Evolutionary conservation across 2,329 filamentous ascomycete species (phyloP).

Genomic region (Cladosporium sp.): DNA sequence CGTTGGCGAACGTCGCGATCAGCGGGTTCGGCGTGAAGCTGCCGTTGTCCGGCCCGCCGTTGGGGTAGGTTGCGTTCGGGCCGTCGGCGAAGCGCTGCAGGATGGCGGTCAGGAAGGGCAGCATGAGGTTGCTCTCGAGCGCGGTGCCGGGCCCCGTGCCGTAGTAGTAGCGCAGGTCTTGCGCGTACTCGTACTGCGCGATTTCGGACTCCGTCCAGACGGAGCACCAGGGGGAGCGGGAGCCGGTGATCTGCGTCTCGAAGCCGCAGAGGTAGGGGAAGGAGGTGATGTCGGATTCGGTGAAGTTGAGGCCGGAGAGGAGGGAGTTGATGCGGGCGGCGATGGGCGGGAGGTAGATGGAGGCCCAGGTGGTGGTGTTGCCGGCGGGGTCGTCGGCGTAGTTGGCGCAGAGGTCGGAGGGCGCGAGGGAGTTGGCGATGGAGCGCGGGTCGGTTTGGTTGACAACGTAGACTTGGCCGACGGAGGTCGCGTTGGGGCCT

Average conservation of each 20-base stretch:
- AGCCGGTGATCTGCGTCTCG: conserved; percentile 59
- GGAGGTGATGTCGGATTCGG: conserved; percentile 47
- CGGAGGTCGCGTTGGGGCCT: conserved; percentile 47
- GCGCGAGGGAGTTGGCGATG: conserved; percentile 56
- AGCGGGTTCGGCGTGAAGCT: conserved; percentile 52
- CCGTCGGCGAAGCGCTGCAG: conserved; percentile 49
- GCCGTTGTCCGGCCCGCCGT: conserved; percentile 20
- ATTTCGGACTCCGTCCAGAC: conserved; percentile 56
- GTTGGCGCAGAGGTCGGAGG: conserved; percentile 57
- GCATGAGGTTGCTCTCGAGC: conserved; percentile 53
- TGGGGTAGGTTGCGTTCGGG: conserved; percentile 42
- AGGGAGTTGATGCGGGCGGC: conserved; percentile 49
- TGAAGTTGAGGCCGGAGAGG: conserved; percentile 51
- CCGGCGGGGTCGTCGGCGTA: conserved; percentile 51
- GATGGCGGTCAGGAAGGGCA: conserved; percentile 52
- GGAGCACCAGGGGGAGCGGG: conserved; percentile 52
- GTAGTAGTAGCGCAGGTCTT: conserved; percentile 59
- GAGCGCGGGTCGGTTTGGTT: conserved; percentile 49
- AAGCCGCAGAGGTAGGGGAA: conserved; percentile 65
- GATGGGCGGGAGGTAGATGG: conserved; percentile 49
- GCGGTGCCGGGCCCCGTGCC: conserved; percentile 53
- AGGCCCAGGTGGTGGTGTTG: conserved; percentile 44
- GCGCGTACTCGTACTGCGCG: conserved; percentile 57
- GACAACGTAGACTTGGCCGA: conserved; percentile 53
- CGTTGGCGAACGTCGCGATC: conserved; percentile 58